Percentiles rank a stretch among this genome's conserved stretches.
Evolutionary conservation across 1,139 yeast genomes (phyloP).

Genomic region (Pneumocystis wakefieldiae): DNA sequence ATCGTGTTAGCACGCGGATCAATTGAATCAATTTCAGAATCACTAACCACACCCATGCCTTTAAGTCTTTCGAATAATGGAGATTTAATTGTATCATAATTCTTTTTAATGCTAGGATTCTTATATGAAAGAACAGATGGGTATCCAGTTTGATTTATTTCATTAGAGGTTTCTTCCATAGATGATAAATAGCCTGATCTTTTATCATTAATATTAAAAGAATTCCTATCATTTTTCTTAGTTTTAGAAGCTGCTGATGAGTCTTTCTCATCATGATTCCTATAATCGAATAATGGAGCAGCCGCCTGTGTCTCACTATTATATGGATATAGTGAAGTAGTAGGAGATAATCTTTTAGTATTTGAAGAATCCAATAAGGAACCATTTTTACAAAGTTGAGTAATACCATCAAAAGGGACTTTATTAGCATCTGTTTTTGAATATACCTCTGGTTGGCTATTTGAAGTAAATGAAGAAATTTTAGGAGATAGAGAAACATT

Average conservation of each 20-base stretch:
- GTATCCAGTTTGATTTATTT: background rate
- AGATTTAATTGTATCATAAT: background rate
- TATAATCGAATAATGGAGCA: background rate
- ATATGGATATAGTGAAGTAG: conserved; percentile 7
- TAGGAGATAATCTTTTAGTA: background rate
- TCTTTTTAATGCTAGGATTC: background rate
- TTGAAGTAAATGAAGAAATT: background rate
- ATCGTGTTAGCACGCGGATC: conserved; percentile 16
- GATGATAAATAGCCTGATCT: background rate
- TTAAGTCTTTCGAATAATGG: background rate
- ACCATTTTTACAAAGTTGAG: conserved; percentile 10
- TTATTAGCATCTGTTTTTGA: conserved; percentile 1
- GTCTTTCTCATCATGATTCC: background rate
- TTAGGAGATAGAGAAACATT: background rate
- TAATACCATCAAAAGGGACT: conserved; percentile 11
- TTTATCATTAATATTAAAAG: background rate
- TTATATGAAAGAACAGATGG: background rate
- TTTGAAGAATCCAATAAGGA: conserved; percentile 2
- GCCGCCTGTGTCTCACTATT: background rate
- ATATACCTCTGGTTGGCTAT: background rate
- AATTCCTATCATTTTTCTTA: background rate
- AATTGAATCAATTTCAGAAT: background rate
- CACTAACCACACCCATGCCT: background rate
- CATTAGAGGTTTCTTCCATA: background rate
- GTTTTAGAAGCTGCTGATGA: background rate